Conservation (phyloP, 75 land plant genomes). For the Azolla pinnata region DNA sequence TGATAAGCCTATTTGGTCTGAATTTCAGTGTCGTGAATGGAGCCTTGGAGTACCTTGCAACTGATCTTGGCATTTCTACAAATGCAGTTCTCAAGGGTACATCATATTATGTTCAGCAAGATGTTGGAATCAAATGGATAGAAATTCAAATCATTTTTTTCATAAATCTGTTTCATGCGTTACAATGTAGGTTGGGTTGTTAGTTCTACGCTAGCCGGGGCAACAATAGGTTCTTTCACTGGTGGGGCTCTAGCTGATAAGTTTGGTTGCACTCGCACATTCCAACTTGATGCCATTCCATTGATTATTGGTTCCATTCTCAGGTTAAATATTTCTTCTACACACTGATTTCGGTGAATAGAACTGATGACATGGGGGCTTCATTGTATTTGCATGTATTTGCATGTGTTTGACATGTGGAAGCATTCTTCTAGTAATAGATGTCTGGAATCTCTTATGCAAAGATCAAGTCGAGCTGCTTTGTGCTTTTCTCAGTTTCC, state of each 20-base stretch:
- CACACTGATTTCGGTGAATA: too few relatives aligned
- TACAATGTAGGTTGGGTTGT: constrained; percentile 93
- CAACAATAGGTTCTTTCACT: constrained; percentile 89
- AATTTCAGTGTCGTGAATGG: constrained; percentile 82
- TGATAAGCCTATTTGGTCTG: constrained; percentile 11
- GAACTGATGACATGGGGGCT: too few relatives aligned
- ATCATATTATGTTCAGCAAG: too few relatives aligned
- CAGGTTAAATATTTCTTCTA: constrained; percentile 62
- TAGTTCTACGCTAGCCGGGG: constrained; percentile 81
- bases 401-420: too few relatives aligned
- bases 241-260: constrained; percentile 87
- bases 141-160: too few relatives aligned
- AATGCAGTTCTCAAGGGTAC: constrained; percentile 67
- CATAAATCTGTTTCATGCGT: too few relatives aligned
- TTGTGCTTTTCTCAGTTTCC: too few relatives aligned
- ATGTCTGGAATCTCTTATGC: too few relatives aligned
- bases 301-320: constrained; percentile 76
- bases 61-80: constrained; percentile 60
- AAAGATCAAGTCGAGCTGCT: too few relatives aligned
- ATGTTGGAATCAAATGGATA: too few relatives aligned
- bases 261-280: constrained; percentile 78
- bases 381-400: too few relatives aligned
- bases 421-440: too few relatives aligned
- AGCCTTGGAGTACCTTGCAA: constrained; percentile 74
- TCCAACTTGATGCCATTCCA: constrained; percentile 80